Evolutionary conservation across 2,329 filamentous ascomycete genomes (phyloP).

Genomic region (Fusarium tupiense): DNA sequence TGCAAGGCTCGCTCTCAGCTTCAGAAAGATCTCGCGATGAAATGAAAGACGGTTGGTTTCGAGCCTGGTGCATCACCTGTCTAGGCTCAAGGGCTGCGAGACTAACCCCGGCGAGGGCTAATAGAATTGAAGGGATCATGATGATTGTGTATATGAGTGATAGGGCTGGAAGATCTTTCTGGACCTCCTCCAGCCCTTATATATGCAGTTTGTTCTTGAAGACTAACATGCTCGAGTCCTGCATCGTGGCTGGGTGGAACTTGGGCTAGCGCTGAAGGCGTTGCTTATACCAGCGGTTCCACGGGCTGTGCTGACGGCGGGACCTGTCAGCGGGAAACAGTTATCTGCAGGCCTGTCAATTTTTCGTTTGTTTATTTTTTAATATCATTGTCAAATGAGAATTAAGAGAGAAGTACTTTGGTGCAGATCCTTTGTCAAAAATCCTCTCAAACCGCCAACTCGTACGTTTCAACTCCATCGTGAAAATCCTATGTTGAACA

Average conservation of each 20-base stretch:
- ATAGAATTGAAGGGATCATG: conserved; percentile 33
- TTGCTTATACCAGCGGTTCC: not conserved
- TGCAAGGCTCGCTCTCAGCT: conserved; percentile 29
- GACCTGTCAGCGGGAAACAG: not conserved
- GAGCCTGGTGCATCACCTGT: conserved; percentile 32
- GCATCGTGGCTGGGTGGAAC: conserved; percentile 13
- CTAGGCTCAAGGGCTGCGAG: conserved; percentile 34
- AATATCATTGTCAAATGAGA: not conserved
- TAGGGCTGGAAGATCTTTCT: not conserved
- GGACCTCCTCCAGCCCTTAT: conserved; percentile 24
- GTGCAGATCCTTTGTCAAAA: not conserved
- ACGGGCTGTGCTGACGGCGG: conserved; percentile 3
- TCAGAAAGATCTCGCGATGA: conserved; percentile 25
- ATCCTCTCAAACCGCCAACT: not conserved
- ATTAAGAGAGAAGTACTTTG: not conserved
- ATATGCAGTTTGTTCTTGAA: conserved; percentile 12
- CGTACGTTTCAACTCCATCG: conserved; percentile 8
- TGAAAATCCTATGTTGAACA: not conserved
- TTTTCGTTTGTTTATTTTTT: not conserved
- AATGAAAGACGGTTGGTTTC: conserved; percentile 24
- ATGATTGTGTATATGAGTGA: not conserved
- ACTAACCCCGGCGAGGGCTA: conserved; percentile 32
- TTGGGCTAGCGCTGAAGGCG: conserved; percentile 1
- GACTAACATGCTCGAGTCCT: not conserved
- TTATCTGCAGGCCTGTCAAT: not conserved